Evolutionary conservation across 2,329 filamentous ascomycete genomes (phyloP), one percentile per base, ranked within the genome.

Genomic region (Chaetoscypha palmicola): DNA sequence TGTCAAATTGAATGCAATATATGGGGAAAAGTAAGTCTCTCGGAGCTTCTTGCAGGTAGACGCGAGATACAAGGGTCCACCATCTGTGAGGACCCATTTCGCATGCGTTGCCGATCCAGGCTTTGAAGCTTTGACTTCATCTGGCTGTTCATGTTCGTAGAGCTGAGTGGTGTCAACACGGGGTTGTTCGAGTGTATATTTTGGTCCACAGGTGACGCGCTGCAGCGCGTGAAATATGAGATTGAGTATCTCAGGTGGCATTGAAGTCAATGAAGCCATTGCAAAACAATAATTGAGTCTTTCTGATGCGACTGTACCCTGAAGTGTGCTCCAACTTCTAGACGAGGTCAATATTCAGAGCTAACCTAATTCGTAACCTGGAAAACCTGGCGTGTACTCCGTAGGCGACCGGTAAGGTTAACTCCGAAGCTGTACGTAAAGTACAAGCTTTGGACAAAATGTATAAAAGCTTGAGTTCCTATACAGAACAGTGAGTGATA

Each of bases 211-310:
- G 10, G 38, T 41, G 28, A 16, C 14, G 28, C 20, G 14, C 33
- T 41, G 38, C 8, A 41, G 38, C 26, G 38, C 38, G 7, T 9
- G 11, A 21, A 32, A 41, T 17, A 41, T 34, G 19, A 41, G 28
- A 11, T 26, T 10, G 30, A 41, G 28, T 16, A 41, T 33, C 30
- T 34, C 28, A 3, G 20, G 28, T 12, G 28, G 26, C 17, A 34
- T 22, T 8, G 39, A 41, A 5, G 14, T 14, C 5, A 41, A 14
- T 12, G 40, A 31, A 11, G 20, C 8, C 31, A 43, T 36, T 33
- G 7, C 7, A 33, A 28, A n/a, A n/a, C n/a, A n/a, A n/a, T n/a
- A n/a, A n/a, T n/a, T n/a, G n/a, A n/a, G n/a, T n/a, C n/a, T n/a
- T n/a, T n/a, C n/a, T n/a, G n/a, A n/a, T n/a, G n/a, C n/a, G n/a